Percentiles rank a stretch among this genome's conserved stretches.
Evolutionary conservation across 1,284 basidiomycete species (phyloP).

Genomic region (Lentinus polychrous): DNA sequence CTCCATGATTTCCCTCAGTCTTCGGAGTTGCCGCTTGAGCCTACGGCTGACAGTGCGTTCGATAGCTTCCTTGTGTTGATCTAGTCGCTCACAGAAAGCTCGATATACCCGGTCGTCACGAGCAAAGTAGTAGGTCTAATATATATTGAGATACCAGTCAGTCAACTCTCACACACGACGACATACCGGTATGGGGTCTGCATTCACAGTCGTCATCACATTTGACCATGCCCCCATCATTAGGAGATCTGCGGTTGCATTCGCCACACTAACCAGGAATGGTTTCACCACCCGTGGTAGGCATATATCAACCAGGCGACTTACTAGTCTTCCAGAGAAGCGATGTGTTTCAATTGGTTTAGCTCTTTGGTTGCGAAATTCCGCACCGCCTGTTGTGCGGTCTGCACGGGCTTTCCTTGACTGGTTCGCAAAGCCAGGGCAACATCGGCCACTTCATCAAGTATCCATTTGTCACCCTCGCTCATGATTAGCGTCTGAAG

Average conservation of each 20-base stretch:
- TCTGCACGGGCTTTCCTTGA: conserved; percentile 59
- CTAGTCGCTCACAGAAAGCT: conserved; percentile 56
- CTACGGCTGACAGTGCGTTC: conserved; percentile 42
- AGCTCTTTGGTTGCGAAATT: conserved; percentile 73
- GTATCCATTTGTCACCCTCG: conserved; percentile 78
- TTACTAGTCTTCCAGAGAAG: conserved; percentile 78
- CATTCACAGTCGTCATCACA: conserved; percentile 43
- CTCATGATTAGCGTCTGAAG: conserved; percentile 82
- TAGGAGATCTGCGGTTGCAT: conserved; percentile 70
- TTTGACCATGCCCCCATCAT: conserved; percentile 70
- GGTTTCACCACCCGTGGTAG: background rate
- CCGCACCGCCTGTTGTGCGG: conserved; percentile 59
- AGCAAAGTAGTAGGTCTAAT: conserved; percentile 73
- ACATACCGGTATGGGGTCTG: conserved; percentile 58
- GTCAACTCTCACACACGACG: conserved; percentile 1
- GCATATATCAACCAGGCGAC: too few relatives aligned
- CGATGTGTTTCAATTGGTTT: conserved; percentile 68
- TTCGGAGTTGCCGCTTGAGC: conserved; percentile 64
- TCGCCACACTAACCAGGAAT: conserved; percentile 54
- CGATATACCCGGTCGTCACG: conserved; percentile 74
- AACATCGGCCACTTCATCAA: conserved; percentile 49
- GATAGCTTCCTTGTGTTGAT: conserved; percentile 45
- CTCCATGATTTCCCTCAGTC: conserved; percentile 55
- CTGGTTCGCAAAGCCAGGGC: conserved; percentile 56
- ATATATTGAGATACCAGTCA: conserved; percentile 6